Base-by-base conservation (phyloP, 2,329 filamentous ascomycete genomes). In the Ascochyta fabae region DNA sequence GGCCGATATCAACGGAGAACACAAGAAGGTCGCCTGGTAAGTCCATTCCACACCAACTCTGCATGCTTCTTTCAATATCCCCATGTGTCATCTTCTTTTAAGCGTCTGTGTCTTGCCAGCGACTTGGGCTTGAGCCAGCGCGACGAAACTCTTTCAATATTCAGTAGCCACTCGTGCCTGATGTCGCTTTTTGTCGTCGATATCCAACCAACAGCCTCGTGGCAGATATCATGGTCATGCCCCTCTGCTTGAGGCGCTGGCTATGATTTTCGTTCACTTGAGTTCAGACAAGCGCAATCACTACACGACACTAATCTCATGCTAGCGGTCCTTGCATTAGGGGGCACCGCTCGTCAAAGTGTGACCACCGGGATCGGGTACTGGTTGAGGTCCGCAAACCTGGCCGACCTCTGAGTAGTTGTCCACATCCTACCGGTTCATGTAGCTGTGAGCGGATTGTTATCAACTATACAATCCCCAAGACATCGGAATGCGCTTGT, bases 11-110 rank as follows among this genome's bases (percentile, higher is more conserved):
- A 85, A 89, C 68, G 88, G 87, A 59, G 81, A 86, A 74, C 89
- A 88, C 77, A 89, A 86, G 74, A 90, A 90, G 80, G 88, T 90
- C 82, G 88, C 88, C 71, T 90, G 88, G 88, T 90, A 83, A 68
- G 87, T 70, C 26, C 29, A 42, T 40, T 35, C 27, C 42, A 9
- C 26, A 16, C 42, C 36, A 23, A 5, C 24, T 40, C 34, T 10
- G 13, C 41, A 19, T 50, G 36, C 35, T 26, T 35, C 19, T 31
- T 27, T 22, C 23, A 12, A 15, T 31, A 10, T 13, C 3, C 29
- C 27, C 27, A 23, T 42, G 23, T 16, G 16, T 45, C 29, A 27
- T 44, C 38, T 47, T 24, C 42, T 22, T 26, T 35, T 22, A 33
- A 23, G 6, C 26, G n/a, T 39, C 27, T 13, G 16, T 31, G 29